These are phyloP conservation scores for Fraxinus albicans DNA, from an alignment of 305 asterid species.

Conservation along the genomic window DNA sequence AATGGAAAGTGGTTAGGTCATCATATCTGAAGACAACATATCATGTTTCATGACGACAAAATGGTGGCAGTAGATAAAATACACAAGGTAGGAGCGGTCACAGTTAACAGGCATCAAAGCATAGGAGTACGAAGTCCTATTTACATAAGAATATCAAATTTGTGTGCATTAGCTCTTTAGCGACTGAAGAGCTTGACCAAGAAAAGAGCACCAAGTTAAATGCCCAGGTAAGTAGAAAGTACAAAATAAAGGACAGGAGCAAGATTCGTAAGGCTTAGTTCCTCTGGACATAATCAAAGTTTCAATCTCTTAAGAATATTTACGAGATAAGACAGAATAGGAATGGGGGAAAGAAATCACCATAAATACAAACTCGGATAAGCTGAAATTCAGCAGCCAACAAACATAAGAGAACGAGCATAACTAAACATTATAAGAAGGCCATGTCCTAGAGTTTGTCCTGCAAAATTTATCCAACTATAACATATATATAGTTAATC, in stretches of 20 bases:
- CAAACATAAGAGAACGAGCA: background rate
- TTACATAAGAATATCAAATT: background rate
- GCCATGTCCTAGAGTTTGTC: background rate
- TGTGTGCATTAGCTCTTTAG: background rate
- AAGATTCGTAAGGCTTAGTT: background rate
- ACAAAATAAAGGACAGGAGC: background rate
- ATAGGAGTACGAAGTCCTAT: background rate
- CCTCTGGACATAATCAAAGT: background rate
- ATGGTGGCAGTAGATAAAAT: background rate
- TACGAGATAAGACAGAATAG: background rate
- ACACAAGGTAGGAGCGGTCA: background rate
- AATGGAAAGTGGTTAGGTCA: conserved; percentile 20
- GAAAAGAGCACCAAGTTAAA: background rate
- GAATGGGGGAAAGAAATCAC: background rate
- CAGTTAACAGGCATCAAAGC: background rate
- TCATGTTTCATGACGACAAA: background rate
- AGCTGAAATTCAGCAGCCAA: background rate
- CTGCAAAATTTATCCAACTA: background rate
- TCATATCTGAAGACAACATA: background rate
- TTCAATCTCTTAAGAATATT: background rate
- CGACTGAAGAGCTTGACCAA: background rate
- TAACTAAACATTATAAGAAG: background rate
- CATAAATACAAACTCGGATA: background rate
- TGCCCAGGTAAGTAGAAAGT: background rate
- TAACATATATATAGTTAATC: background rate